Conservation (phyloP, 805 yeast species). For the Jamesozyma lodderae region DNA sequence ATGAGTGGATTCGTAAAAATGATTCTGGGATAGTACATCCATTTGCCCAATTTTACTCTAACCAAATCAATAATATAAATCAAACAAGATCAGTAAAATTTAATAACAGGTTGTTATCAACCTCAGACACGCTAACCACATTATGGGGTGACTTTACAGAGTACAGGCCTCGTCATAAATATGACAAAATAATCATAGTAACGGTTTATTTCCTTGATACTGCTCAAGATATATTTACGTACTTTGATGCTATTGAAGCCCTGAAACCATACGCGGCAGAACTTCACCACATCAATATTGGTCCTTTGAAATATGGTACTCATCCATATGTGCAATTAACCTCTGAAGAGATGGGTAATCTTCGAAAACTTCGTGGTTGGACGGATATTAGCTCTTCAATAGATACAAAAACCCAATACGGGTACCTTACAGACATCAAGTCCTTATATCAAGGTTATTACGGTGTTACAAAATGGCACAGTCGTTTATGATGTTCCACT, state of each 20-base stretch:
- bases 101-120: constrained; percentile 17
- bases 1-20: constrained; percentile 39
- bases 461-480: constrained; percentile 42
- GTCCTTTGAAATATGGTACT: constrained; percentile 89
- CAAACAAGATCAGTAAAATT: constrained; percentile 40
- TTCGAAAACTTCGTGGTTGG: constrained; percentile 62
- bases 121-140: constrained; percentile 42
- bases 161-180: constrained; percentile 32
- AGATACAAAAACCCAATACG: constrained; percentile 35
- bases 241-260: constrained; percentile 54
- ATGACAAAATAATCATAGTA: constrained; percentile 46
- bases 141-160: constrained; percentile 58
- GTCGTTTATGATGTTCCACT: constrained; percentile 14
- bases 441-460: constrained; percentile 75
- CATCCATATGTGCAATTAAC: constrained; percentile 70
- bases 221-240: constrained; percentile 75
- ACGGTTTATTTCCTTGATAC: constrained; percentile 84
- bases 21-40: constrained; percentile 34
- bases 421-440: constrained; percentile 56
- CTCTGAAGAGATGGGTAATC: constrained; percentile 52
- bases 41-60: constrained; percentile 57
- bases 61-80: constrained; percentile 40
- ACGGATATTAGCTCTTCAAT: constrained; percentile 29
- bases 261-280: constrained; percentile 34
- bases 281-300: constrained; percentile 80